phyloP scores from a whole-genome alignment of 2,329 filamentous ascomycete genomes.

The Cercospora berteroae region DNA sequence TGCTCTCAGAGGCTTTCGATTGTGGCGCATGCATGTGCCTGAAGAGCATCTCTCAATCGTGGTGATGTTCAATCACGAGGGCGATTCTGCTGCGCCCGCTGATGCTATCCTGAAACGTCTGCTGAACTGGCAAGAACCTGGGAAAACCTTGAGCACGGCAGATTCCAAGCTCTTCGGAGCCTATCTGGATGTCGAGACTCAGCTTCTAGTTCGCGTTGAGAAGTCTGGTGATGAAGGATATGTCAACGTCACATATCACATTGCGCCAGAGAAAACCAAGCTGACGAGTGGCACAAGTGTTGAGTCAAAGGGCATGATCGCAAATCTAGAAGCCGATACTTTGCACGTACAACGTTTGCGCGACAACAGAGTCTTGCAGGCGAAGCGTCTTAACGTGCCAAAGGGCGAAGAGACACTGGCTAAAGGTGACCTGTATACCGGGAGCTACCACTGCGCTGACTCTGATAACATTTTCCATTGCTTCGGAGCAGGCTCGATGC shows the following conservation, averaged over 20 bases:
- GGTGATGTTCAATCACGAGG: constrained; percentile 44
- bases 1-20: constrained; percentile 44
- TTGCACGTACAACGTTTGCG: constrained; percentile 22
- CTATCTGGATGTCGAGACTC: constrained; percentile 42
- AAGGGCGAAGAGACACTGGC: background rate
- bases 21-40: constrained; percentile 40
- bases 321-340: constrained; percentile 35
- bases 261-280: constrained; percentile 10
- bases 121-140: constrained; percentile 29
- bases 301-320: constrained; percentile 30
- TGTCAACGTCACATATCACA: constrained; percentile 15
- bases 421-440: constrained; percentile 23
- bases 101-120: constrained; percentile 37
- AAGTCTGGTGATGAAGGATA: constrained; percentile 25
- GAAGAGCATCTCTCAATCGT: constrained; percentile 41
- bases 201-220: constrained; percentile 36
- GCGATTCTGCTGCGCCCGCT: constrained; percentile 30
- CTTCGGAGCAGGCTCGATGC: constrained; percentile 37
- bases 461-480: constrained; percentile 41
- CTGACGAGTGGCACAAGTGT: constrained; percentile 19
- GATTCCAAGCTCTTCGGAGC: constrained; percentile 36
- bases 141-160: background rate
- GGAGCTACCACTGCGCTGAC: constrained; percentile 41
- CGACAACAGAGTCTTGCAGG: constrained; percentile 25
- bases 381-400: constrained; percentile 11